These are phyloP conservation scores for Mycena venus DNA, from an alignment of 768 basidiomycete genomes.

Conservation along the genomic window DNA sequence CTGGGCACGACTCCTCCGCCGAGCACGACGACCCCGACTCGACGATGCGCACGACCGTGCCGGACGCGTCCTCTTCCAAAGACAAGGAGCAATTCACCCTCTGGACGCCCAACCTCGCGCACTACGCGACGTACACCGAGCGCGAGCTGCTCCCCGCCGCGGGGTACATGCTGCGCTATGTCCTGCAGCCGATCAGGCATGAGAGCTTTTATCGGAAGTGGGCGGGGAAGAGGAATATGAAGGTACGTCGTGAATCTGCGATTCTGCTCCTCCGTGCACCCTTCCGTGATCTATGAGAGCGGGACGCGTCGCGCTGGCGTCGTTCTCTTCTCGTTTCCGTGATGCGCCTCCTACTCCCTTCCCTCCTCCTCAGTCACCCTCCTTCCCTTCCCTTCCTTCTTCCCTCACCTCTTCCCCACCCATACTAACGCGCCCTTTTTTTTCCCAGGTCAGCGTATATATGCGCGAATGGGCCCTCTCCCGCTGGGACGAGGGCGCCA, in stretches of 20 bases:
- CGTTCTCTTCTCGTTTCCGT: too few relatives aligned
- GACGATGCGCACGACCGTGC: too few relatives aligned
- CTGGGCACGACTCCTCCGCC: too few relatives aligned
- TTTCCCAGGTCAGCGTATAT: conserved; percentile 68
- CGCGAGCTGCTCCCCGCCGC: conserved; percentile 84
- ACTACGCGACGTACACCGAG: conserved; percentile 90
- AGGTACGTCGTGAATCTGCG: conserved; percentile 64
- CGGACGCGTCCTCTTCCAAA: too few relatives aligned
- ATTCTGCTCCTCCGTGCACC: neutral
- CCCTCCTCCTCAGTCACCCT: neutral
- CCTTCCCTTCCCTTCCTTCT: neutral
- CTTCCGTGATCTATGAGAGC: too few relatives aligned
- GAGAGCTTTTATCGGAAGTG: conserved; percentile 92
- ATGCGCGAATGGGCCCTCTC: conserved; percentile 77
- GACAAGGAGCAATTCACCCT: too few relatives aligned
- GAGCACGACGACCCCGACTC: too few relatives aligned
- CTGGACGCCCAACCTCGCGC: conserved; percentile 87
- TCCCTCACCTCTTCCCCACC: neutral
- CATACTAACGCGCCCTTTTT: neutral
- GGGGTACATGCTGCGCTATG: conserved; percentile 89
- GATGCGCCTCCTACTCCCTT: too few relatives aligned
- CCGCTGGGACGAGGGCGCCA: conserved; percentile 63
- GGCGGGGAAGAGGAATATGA: conserved; percentile 84
- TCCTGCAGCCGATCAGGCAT: conserved; percentile 79
- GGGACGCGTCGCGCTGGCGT: too few relatives aligned